phyloP scores from a whole-genome alignment of 2,329 filamentous ascomycete genomes.

The Rugonectria rugulosa region DNA sequence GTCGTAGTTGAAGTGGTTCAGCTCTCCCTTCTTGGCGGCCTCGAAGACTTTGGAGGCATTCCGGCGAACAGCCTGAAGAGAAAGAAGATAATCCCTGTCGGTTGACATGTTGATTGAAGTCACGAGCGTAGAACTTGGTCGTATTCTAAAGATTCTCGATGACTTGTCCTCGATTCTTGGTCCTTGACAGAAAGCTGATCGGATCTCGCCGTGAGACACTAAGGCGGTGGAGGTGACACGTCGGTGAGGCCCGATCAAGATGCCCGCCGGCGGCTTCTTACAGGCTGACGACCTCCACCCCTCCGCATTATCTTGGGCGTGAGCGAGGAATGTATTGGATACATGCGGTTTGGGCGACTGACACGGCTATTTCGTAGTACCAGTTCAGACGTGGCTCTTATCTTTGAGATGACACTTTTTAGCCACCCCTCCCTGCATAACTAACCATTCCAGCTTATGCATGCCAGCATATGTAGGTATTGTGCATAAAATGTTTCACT shows the following conservation, averaged over 20 bases:
- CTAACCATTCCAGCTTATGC: no score
- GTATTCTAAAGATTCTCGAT: not conserved
- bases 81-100: conserved; percentile 44
- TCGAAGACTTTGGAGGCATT: conserved; percentile 43
- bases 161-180: not conserved
- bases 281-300: not conserved
- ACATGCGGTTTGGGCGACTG: not conserved
- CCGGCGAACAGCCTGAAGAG: conserved; percentile 47
- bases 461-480: no score
- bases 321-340: not conserved
- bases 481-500: no score
- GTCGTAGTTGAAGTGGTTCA: conserved; percentile 54
- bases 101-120: conserved; percentile 1
- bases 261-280: no score
- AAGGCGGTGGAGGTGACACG: not conserved
- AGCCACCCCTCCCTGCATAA: no score
- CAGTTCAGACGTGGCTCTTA: not conserved
- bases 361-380: not conserved
- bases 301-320: not conserved
- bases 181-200: not conserved
- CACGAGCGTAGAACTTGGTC: not conserved
- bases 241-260: not conserved
- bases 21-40: conserved; percentile 46
- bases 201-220: not conserved
- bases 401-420: no score